Evolutionary conservation across 208 protist genomes (phyloP).

Genomic region (Hexamita inflata): DNA sequence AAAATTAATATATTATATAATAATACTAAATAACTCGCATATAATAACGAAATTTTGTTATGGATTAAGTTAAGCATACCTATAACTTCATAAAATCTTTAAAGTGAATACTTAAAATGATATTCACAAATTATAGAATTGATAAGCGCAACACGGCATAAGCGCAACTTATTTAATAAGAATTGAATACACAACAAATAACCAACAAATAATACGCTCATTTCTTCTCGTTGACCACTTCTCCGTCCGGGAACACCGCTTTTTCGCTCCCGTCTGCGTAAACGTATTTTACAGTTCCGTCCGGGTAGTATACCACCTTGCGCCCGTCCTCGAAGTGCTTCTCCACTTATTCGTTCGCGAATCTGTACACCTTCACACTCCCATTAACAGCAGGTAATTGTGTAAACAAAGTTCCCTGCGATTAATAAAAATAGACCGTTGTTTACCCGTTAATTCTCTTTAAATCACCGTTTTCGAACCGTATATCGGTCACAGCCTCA

Average conservation of each 20-base stretch:
- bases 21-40: no score
- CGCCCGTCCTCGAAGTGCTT: conserved; percentile 20
- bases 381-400: not conserved
- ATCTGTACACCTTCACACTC: conserved; percentile 15
- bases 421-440: conserved; percentile 4
- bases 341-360: not conserved
- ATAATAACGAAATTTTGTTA: no score
- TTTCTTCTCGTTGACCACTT: no score
- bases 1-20: no score
- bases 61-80: no score
- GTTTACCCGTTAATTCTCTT: not conserved
- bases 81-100: no score
- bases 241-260: conserved; percentile 3
- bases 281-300: conserved; percentile 20
- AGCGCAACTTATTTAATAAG: no score
- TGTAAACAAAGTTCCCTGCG: conserved; percentile 1
- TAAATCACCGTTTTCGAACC: conserved; percentile 15
- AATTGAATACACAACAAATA: no score
- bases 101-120: no score
- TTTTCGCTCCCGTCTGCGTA: conserved; percentile 5
- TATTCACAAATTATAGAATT: no score
- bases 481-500: not conserved
- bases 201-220: no score
- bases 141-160: no score
- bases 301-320: conserved; percentile 21